Conservation (phyloP, 345 rosid species). For the Gossypium anomalum region DNA sequence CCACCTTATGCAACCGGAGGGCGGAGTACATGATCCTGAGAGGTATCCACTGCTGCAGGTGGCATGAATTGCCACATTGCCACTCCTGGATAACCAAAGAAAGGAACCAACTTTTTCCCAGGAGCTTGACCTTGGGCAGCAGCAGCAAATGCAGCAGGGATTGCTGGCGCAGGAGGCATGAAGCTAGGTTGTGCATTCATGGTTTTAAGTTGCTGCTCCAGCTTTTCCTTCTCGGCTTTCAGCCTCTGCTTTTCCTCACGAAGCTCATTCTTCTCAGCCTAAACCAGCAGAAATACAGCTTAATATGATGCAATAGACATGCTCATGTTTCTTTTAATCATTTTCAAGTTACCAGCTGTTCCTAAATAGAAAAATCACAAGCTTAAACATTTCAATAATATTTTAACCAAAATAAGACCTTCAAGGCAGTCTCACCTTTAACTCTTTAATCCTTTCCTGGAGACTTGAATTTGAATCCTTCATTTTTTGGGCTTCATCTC, state of each 20-base stretch:
- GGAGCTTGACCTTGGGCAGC: conserved; percentile 77
- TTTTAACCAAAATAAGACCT: not conserved
- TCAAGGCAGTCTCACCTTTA: conserved; percentile 45
- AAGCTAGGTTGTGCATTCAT: conserved; percentile 65
- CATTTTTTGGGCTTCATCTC: conserved; percentile 71
- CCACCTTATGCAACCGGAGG: conserved; percentile 74
- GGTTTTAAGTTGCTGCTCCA: conserved; percentile 64
- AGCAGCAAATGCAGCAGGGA: conserved; percentile 67
- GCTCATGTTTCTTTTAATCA: not conserved
- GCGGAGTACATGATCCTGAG: conserved; percentile 93
- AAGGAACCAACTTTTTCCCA: conserved; percentile 86
- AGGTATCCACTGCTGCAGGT: conserved; percentile 87
- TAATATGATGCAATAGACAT: not conserved
- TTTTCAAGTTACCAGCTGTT: not conserved
- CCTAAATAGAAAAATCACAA: not conserved
- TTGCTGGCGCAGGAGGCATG: conserved; percentile 48
- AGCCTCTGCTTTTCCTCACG: conserved; percentile 68
- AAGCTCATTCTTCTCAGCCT: conserved; percentile 90
- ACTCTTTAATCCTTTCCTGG: conserved; percentile 74
- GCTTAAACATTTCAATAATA: not conserved
- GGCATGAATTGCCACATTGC: conserved; percentile 99
- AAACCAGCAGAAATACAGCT: conserved; percentile 3
- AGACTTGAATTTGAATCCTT: conserved; percentile 83
- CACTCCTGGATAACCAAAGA: conserved; percentile 88
- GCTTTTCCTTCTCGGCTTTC: conserved; percentile 56